Evolutionary conservation across 2,329 filamentous ascomycete species (phyloP).

Genomic region (Ascochyta rabiei): DNA sequence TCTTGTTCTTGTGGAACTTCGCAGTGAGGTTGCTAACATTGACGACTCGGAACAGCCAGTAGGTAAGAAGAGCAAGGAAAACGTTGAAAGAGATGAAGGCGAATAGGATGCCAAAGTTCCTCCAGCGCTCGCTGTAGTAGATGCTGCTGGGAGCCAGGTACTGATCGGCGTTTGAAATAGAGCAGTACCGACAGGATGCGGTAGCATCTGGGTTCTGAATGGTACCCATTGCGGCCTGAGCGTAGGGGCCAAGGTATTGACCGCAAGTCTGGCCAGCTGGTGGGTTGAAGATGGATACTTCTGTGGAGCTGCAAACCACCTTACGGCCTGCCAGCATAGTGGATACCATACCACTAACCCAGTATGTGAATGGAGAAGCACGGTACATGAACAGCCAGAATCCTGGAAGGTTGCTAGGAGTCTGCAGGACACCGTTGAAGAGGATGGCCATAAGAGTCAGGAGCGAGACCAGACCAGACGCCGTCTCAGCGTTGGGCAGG

Average conservation of each 20-base stretch:
- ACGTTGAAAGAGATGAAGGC: slow-evolving; percentile 70
- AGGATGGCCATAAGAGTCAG: slow-evolving; percentile 61
- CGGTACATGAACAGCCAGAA: slow-evolving; percentile 84
- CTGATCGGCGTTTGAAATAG: slow-evolving; percentile 53
- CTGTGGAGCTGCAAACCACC: slow-evolving; percentile 55
- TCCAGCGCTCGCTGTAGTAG: slow-evolving; percentile 62
- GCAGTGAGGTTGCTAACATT: slow-evolving; percentile 26
- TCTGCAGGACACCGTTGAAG: slow-evolving; percentile 64
- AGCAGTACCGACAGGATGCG: slow-evolving; percentile 58
- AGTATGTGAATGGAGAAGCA: slow-evolving; percentile 70
- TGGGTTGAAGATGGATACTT: slow-evolving; percentile 52
- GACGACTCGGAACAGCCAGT: slow-evolving; percentile 55
- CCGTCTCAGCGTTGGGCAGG: slow-evolving; percentile 71
- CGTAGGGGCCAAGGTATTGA: slow-evolving; percentile 54
- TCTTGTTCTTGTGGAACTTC: slow-evolving; percentile 25
- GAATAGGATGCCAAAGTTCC: slow-evolving; percentile 74
- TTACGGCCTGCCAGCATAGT: slow-evolving; percentile 52
- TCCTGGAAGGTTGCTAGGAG: slow-evolving; percentile 63
- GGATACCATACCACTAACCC: slow-evolving; percentile 51
- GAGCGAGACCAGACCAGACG: slow-evolving; percentile 64
- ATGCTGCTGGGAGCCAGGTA: slow-evolving; percentile 54
- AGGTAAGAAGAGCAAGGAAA: slow-evolving; percentile 62
- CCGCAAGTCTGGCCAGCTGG: slow-evolving; percentile 51
- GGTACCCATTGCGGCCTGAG: slow-evolving; percentile 45
- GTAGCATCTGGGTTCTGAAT: slow-evolving; percentile 55